Evolutionary conservation across 176 grass and related monocot genomes (phyloP), one percentile per base, ranked within the genome.

Genomic region (Chloris gayana): DNA sequence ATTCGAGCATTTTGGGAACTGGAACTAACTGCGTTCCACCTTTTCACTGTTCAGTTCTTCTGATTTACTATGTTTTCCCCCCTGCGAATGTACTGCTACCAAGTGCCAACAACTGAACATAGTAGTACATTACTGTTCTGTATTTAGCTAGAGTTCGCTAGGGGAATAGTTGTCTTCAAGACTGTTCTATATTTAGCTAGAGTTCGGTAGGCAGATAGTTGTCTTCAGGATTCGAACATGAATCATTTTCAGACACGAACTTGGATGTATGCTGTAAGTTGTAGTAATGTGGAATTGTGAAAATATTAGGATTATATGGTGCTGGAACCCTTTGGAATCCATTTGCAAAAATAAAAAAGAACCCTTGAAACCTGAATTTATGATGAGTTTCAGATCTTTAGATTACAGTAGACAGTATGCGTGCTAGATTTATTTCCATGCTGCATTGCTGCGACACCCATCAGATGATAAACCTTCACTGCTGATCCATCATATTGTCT

Each of bases 221-320:
- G 11, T 39, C 17, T 45, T 26, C 25, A 33, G 31, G 58, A 29
- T 72, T 47, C 31, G 76, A 35, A 44, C 34, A 59, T 62, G 33
- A 67, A 56, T 6, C 4, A 31, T 44, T 30, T 58, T 58, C 54
- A 58, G 54, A 11, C 22, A n/a, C 22, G 54, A 58, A 58, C 11
- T 58, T n/a, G 47, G 27, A 58, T 68, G 14, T 24, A 44, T 83
- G 25, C 11, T 75, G 76, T 18, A 3, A 79, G 45, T 54, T 68
- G 41, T 12, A 44, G 41, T 44, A 12, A 44, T 44, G 12, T 44
- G 41, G 41, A 44, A 12, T 44, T 44, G 9, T 44, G 41, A 44
- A 44, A 44, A 44, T 12, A 44, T 44, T 42, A 12, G 41, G 10
- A 44, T 12, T 12, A 37, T 17, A 21, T 46, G 19, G 56, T 59